Evolutionary conservation across 257 asterid species (phyloP), one percentile per base, ranked within the genome.

Genomic region (Solanum pimpinellifolium): DNA sequence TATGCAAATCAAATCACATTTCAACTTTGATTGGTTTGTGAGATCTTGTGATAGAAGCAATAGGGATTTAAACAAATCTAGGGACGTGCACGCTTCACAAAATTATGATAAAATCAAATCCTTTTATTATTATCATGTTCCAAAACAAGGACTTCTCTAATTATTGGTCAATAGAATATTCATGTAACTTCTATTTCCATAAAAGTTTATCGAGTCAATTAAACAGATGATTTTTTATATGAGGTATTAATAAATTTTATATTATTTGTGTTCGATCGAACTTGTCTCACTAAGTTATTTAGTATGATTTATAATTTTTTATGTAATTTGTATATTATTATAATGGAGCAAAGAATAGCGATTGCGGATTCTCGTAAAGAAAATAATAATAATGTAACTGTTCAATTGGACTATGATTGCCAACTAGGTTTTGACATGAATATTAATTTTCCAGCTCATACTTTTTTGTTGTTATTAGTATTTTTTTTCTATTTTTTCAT

Each of bases 1-100:
- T 46, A 75, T 65, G 86, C 66, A 86, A 83, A 86, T 83, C 89
- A 78, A 89, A 83, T 86, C 89, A 60, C 66, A 42, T 15, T 33
- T 73, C 88, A 75, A 44, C 83, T 49, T 73, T 62, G 70, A 39
- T 33, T 37, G 72, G 65, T 68, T 44, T 83, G 35, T 4, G 66
- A 68, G 75, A 80, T 80, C 44, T 80, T 80, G 47, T 46, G 84
- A 49, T 47, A 80, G 29, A 29, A 29, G 44, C 85, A 47, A 49
- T 80, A 80, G 11, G 85, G 84, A 87, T 89, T 87, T 81, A 6
- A 52, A 69, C 84, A 39, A 52, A 68, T 78, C 86, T 80, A 60
- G 37, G 35, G 59, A 16, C 47, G 10, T 27, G 83, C 69, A 84
- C 85, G 81, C 88, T 65, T 80, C 11, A 18, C 49, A 78, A 80